Evolutionary conservation across 2,329 filamentous ascomycete species (phyloP).

Genomic region (Pseudogymnoascus sp.): DNA sequence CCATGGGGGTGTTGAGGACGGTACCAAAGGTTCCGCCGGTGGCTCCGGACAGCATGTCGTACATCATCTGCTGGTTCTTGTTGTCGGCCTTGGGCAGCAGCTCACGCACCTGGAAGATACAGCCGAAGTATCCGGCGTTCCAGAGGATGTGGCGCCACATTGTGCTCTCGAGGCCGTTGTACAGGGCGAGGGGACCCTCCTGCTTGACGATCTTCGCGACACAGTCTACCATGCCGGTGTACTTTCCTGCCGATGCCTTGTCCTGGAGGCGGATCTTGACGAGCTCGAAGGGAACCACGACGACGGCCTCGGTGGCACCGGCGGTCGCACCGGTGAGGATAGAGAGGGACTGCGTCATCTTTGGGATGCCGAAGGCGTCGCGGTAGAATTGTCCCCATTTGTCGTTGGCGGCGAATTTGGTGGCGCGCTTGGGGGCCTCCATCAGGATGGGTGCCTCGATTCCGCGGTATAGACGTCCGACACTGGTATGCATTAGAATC

Average conservation of each 20-base stretch:
- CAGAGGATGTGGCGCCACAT: slow-evolving; percentile 92
- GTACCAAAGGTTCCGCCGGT: slow-evolving; percentile 88
- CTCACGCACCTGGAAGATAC: slow-evolving; percentile 91
- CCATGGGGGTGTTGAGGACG: slow-evolving; percentile 88
- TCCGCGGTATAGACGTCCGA: slow-evolving; percentile 87
- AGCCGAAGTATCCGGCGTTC: slow-evolving; percentile 96
- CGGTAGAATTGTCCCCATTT: slow-evolving; percentile 96
- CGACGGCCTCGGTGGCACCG: slow-evolving; percentile 90
- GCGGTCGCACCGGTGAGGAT: slow-evolving; percentile 90
- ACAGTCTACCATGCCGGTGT: slow-evolving; percentile 74
- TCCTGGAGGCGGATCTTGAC: slow-evolving; percentile 98
- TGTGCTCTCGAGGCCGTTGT: slow-evolving; percentile 94
- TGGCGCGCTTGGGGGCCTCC: slow-evolving; percentile 94
- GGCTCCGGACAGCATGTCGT: slow-evolving; percentile 79
- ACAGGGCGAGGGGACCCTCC: slow-evolving; percentile 81
- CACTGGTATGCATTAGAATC: slow-evolving; percentile 40
- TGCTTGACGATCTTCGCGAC: slow-evolving; percentile 72
- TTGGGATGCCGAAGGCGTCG: slow-evolving; percentile 69
- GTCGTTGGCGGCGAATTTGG: slow-evolving; percentile 98
- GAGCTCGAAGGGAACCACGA: slow-evolving; percentile 95
- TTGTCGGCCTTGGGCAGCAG: slow-evolving; percentile 73
- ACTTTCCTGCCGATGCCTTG: slow-evolving; percentile 83
- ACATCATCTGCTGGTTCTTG: slow-evolving; percentile 73
- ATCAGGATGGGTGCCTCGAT: slow-evolving; percentile 95
- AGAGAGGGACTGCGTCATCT: slow-evolving; percentile 89